Evolutionary conservation across 768 basidiomycete genomes (phyloP).

Genomic region (Boletus tylopilopsis): DNA sequence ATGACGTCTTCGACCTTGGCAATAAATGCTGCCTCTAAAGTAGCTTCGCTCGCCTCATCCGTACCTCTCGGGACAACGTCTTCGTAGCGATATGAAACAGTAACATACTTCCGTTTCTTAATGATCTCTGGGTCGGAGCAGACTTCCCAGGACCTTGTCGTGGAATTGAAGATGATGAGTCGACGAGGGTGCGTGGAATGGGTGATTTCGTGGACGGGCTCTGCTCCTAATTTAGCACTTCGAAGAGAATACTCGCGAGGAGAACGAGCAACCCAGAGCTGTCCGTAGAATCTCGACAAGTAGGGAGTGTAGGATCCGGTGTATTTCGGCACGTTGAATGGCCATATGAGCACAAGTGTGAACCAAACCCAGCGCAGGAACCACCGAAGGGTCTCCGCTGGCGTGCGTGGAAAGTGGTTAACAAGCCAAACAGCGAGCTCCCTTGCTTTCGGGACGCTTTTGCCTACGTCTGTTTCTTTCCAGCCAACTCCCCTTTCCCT

Average conservation of each 20-base stretch:
- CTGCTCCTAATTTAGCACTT: background rate
- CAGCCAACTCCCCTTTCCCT: background rate
- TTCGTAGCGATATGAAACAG: slow-evolving; percentile 16
- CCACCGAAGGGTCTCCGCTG: slow-evolving; percentile 7
- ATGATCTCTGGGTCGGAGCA: slow-evolving; percentile 1
- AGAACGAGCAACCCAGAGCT: slow-evolving; percentile 23
- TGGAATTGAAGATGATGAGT: slow-evolving; percentile 14
- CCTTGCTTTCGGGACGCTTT: background rate
- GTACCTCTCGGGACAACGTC: slow-evolving; percentile 5
- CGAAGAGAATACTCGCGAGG: slow-evolving; percentile 22
- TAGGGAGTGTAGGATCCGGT: slow-evolving; percentile 16
- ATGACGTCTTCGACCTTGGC: background rate
- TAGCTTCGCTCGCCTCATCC: background rate
- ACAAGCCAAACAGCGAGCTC: slow-evolving; percentile 20
- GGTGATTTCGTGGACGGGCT: slow-evolving; percentile 8
- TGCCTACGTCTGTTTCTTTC: background rate
- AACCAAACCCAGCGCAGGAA: slow-evolving; percentile 15
- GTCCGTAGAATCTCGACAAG: slow-evolving; percentile 16
- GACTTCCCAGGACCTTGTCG: background rate
- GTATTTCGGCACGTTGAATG: slow-evolving; percentile 1
- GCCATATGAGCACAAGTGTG: slow-evolving; percentile 14
- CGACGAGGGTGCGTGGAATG: slow-evolving; percentile 12
- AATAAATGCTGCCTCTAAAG: background rate
- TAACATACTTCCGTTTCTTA: slow-evolving; percentile 12
- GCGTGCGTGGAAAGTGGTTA: background rate